phyloP scores from a whole-genome alignment of 768 basidiomycete species.

The Agaricus bisporus region DNA sequence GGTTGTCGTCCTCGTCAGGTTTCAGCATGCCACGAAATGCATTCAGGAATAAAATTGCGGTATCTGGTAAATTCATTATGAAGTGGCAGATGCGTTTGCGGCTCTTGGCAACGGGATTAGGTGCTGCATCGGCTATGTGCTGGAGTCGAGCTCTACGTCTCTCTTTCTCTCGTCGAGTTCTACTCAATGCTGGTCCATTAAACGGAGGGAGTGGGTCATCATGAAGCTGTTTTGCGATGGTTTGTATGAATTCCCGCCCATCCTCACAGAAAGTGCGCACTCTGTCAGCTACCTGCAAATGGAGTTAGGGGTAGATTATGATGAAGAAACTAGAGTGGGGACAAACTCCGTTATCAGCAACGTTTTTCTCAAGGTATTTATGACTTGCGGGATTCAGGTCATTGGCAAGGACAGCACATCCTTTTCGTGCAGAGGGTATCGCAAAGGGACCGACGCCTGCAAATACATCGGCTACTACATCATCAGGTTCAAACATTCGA shows the following conservation, averaged over 20 bases:
- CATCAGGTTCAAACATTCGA: constrained; percentile 58
- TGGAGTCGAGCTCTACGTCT: constrained; percentile 24
- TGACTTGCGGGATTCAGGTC: constrained; percentile 90
- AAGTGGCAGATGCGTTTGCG: constrained; percentile 73
- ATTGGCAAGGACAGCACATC: constrained; percentile 85
- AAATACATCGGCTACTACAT: constrained; percentile 89
- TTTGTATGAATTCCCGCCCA: constrained; percentile 79
- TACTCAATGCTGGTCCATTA: constrained; percentile 43
- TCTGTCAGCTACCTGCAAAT: constrained; percentile 55
- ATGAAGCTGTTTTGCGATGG: constrained; percentile 44
- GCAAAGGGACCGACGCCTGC: constrained; percentile 98
- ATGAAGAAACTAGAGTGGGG: neutral
- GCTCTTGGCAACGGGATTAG: neutral
- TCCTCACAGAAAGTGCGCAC: constrained; percentile 78
- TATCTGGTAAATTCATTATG: constrained; percentile 97
- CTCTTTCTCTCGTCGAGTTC: constrained; percentile 33
- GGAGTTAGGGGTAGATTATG: constrained; percentile 4
- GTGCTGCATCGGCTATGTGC: constrained; percentile 19
- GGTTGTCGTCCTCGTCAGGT: constrained; percentile 26
- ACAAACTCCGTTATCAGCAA: constrained; percentile 68
- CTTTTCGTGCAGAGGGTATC: constrained; percentile 87
- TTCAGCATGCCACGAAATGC: constrained; percentile 73
- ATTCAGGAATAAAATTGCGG: constrained; percentile 84
- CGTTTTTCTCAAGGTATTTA: constrained; percentile 71
- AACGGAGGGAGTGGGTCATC: constrained; percentile 64